Evolutionary conservation across 495 filamentous ascomycete species (phyloP), one percentile per base, ranked within the genome.

Genomic region (Podospora pseudopauciseta): DNA sequence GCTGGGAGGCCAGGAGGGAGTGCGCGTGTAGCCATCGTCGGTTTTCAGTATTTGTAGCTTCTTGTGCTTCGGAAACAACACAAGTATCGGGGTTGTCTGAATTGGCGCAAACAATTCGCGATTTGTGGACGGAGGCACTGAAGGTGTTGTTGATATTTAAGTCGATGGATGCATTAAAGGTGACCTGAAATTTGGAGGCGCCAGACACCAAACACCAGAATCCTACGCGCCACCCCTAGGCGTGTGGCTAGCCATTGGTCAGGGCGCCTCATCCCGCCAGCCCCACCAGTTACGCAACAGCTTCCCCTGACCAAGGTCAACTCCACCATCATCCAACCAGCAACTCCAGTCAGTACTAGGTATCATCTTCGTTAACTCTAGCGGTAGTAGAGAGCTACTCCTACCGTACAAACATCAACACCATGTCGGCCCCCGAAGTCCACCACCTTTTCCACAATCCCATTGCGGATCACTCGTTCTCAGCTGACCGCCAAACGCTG

Each of bases 341-440:
- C 57, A 32, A 32, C 30, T 32, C 30, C 30, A 32, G 23, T 2
- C 23, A 32, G 30, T 32, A n/a, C 23, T 16, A 71, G 65, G 65
- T 53, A 62, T 59, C 60, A 64, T 55, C 59, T 19, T 28, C 61
- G 55, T 20, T 2, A 63, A 67, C 19, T 34, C 67, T 19, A 65
- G 85, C 86, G 92, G 87, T 96, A 97, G 95, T 99, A 89, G 95
- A 99, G 96, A 97, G 94, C 87, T 91, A 87, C 94, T 99, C 95
- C 95, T 97, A 94, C 92, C 92, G 80, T 79, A 30, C 23, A 5
- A 34, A 58, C 16, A 53, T 60, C 84, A 60, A 68, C 72, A 79
- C 27, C 11, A 98, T 97, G 94, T 84, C 91, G 59, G 72, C 89
- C 67, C 91, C 94, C 67, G 92, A 98, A 82, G 90, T 94, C 63